Base-by-base conservation (phyloP, 169 alveolate species). In the Theileria orientalis region DNA sequence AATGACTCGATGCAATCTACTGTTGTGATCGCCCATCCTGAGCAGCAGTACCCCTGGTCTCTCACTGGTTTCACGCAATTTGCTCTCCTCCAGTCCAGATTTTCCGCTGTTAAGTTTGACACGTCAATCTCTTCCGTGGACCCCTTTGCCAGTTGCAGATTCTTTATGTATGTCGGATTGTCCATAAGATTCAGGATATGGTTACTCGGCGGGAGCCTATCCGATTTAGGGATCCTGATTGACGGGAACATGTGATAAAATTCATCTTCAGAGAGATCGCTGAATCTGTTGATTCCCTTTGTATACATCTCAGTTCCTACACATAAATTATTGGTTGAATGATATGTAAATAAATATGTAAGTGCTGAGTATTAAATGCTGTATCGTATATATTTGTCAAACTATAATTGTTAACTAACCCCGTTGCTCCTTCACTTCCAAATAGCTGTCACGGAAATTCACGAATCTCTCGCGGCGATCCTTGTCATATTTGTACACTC, bases 11-110 rank as follows among this genome's bases (percentile, higher is more conserved):
- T 30, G 16, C 61, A 47, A 1, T 94, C 92, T 14, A 91, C 87
- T 3, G 96, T 68, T 5, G 96, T 87, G 71, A 94, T 84, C 8
- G 96, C 91, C 95, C 96, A 93, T 57, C 96, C 92, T 29, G 94
- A 76, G 23, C 95, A 94, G 69, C 96, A 93, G 19, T 37, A 59
- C 23, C 82, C 80, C 69, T 90, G 87, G 16, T 90, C 92, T 25
- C 79, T 62, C n/a, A 62, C 90, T 5, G 91, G 79, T 7, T 60
- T 74, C 3, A 84, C 92, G 29, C 57, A 40, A 69, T 64, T 29
- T 13, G 78, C 56, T 16, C 37, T 44, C 56, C 92, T 72, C 94
- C 93, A 85, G 66, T 91, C 94, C 44, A 62, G 41, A 13, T 21
- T 14, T 9, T 40, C 72, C 16, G 46, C 76, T 0, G 49, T 51